A percentile compares a stretch with the other conserved stretches of the same genome.
These are phyloP conservation scores for Dactylis glomerata DNA, from an alignment of 176 grass and related monocot genomes.

Conservation along the genomic window DNA sequence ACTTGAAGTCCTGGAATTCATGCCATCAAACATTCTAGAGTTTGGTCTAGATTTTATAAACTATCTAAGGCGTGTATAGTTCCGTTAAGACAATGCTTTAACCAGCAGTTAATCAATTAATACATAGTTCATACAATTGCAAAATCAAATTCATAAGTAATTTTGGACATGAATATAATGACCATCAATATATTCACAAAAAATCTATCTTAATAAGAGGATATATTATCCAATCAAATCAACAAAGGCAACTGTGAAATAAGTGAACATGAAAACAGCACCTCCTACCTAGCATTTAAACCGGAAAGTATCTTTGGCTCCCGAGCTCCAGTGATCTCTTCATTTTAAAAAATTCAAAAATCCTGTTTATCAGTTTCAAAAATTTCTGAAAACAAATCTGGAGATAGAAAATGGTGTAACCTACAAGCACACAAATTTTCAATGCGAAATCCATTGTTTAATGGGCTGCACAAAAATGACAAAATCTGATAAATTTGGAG, in stretches of 20 bases:
- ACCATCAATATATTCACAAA: background rate
- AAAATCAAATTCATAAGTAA: background rate
- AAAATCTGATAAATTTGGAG: too few relatives aligned
- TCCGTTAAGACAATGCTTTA: background rate
- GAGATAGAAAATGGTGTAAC: too few relatives aligned
- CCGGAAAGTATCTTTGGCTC: too few relatives aligned
- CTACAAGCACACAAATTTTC: too few relatives aligned
- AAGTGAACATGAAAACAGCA: slow-evolving; percentile 8
- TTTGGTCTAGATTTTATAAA: background rate
- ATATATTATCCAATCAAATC: background rate
- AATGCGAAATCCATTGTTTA: too few relatives aligned
- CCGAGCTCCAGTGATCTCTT: too few relatives aligned
- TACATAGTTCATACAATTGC: background rate
- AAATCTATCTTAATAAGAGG: background rate
- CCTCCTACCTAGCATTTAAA: slow-evolving; percentile 20
- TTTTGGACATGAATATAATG: background rate
- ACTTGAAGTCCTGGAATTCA: background rate
- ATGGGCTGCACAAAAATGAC: too few relatives aligned
- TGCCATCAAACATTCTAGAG: background rate
- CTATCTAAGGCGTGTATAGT: background rate
- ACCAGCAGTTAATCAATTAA: background rate
- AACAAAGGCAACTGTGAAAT: background rate
- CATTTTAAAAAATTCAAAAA: too few relatives aligned
- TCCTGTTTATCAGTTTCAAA: too few relatives aligned
- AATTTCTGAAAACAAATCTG: too few relatives aligned